Base-by-base conservation (phyloP, 345 rosid genomes). In the Erucastrum elatum region DNA sequence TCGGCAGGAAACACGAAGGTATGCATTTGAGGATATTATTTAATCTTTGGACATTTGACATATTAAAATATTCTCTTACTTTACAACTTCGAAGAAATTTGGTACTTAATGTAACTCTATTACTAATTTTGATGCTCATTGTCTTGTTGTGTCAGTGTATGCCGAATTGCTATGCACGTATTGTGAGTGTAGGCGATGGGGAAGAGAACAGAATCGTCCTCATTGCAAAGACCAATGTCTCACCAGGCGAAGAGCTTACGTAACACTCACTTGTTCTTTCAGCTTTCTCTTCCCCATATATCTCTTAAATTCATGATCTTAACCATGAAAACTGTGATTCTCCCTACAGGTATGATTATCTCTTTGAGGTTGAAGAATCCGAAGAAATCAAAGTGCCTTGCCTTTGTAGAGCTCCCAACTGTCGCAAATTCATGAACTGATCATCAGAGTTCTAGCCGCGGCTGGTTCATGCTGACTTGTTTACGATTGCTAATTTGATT, bases 191-290 rank as follows among this genome's bases (percentile, higher is more conserved):
- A 10, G 91, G 95, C 7, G 90, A 87, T 68, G 85, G 77, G 8
- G 91, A 80, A 80, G 83, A 90, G 77, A 90, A 87, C 82, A 87
- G 95, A 63, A 87, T 94, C 55, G 95, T 94, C 76, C 93, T 94
- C 58, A 90, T 92, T 80, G 98, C 98, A 10, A 94, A 90, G 86
- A 85, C 82, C 26, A 80, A 87, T 72, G 95, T 92, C 64, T 74
- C 83, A 67, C 93, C 90, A 2, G 93, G 95, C 4, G 89, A 90
- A 66, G 98, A 94, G 84, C 90, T 94, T 73, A 94, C 98, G 95
- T 94, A 90, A 44, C 83, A 64, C 21, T 21, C 21, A 21, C 21
- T 21, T 21, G 21, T 21, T 21, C 70, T 15, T 6, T 21, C 21
- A 21, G 30, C 1, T 81, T 49, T 51, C 6, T 76, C 64, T 71